phyloP scores from a whole-genome alignment of 257 asterid genomes.

The Ballota nigra region DNA sequence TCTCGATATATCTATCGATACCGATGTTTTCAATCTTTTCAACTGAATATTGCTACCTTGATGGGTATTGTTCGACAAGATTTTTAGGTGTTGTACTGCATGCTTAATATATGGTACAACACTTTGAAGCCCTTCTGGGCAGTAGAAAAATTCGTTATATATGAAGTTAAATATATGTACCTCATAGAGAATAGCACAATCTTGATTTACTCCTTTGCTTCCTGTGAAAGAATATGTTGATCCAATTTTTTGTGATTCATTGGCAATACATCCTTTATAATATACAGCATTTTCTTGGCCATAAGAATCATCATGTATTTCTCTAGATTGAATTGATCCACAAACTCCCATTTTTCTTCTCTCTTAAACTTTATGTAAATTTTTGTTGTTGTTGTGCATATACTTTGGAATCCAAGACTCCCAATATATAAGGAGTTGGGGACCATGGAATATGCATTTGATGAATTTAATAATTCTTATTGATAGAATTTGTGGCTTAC shows the following conservation, averaged over 20 bases:
- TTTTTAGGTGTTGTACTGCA: no score
- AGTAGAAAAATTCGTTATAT: no score
- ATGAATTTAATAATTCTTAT: background rate
- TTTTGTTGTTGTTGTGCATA: slow-evolving; percentile 16
- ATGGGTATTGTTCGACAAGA: no score
- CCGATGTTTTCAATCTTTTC: no score
- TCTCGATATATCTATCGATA: no score
- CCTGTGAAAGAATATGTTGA: slow-evolving; percentile 64
- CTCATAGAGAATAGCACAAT: slow-evolving; percentile 68
- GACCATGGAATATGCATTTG: slow-evolving; percentile 46
- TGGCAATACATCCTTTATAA: slow-evolving; percentile 22
- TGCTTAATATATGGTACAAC: no score
- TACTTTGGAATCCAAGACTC: slow-evolving; percentile 22
- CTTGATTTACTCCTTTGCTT: slow-evolving; percentile 75
- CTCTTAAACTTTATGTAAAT: slow-evolving; percentile 14
- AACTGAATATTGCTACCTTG: no score
- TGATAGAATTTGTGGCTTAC: slow-evolving; percentile 32
- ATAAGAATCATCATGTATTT: slow-evolving; percentile 53
- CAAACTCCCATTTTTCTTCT: slow-evolving; percentile 41
- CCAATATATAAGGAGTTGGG: slow-evolving; percentile 38
- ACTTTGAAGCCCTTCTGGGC: no score
- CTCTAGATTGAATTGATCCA: slow-evolving; percentile 54
- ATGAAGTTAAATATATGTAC: no score
- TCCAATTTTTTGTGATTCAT: slow-evolving; percentile 34
- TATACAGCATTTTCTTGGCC: slow-evolving; percentile 59